Base-by-base conservation (phyloP, 495 filamentous ascomycete species). In the Lepraria neglecta region DNA sequence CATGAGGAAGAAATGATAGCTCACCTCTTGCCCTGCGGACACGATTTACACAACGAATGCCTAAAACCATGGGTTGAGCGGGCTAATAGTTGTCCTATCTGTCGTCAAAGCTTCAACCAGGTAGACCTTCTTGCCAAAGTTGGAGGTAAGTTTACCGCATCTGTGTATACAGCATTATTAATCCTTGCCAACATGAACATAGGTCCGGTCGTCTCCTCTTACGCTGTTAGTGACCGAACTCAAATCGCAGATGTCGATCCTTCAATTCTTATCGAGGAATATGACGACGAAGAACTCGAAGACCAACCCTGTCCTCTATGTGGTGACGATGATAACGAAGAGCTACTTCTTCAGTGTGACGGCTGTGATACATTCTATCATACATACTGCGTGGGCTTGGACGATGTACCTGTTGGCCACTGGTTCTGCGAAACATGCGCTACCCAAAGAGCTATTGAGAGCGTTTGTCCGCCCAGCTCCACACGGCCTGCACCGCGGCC, bases 71-170 rank as follows among this genome's bases (percentile, higher is more conserved):
- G 94, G 94, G 89, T 88, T 35, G 90, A 94, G 74, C 85, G 92
- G 69, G 92, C 95, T 59, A 99, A 97, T 74, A 96, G 91, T 70
- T 99, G 94, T 70, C 94, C 94, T 15, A 95, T 97, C 72, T 99
- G 94, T 72, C 89, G 94, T 60, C 86, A 87, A 68, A 86, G 78
- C 67, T 97, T 97, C 76, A 90, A 97, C 73, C 72, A 85, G 67
- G 95, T 97, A 58, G 84, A 92, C 69, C 85, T 97, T 58, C 88
- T 83, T 67, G 83, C 87, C 62, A 82, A 77, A 59, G 72, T 88
- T 70, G 87, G 86, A 78, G 90, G 91, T 95, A 81, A 74, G 83
- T 79, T 64, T 43, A n/a, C 24, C 9, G 3, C 35, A 14, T 27
- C 40, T 31, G 17, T 6, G 6, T 31, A 56, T 58, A n/a, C 6